phyloP scores from a whole-genome alignment of 2,329 filamentous ascomycete genomes.

The Sclerotiophoma versabilis region DNA sequence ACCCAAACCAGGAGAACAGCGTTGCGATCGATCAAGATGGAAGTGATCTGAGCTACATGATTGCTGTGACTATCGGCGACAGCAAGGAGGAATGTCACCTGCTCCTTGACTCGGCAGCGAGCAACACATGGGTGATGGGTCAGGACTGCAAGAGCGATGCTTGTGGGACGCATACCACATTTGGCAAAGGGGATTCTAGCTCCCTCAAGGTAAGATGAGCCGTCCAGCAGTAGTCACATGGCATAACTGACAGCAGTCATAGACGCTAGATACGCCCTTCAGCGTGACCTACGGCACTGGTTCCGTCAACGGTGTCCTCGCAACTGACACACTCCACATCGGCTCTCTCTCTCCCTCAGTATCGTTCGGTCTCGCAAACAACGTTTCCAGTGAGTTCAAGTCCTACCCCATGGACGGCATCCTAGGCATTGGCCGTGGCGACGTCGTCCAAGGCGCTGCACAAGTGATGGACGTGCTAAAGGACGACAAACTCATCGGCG shows the following conservation, averaged over 20 bases:
- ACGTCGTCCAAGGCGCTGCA: slow-evolving; percentile 38
- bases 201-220: slow-evolving; percentile 58
- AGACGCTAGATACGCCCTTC: slow-evolving; percentile 63
- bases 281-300: slow-evolving; percentile 80
- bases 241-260: background rate
- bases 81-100: slow-evolving; percentile 60
- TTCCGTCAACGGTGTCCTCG: slow-evolving; percentile 70
- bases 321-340: slow-evolving; percentile 71
- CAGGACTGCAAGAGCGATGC: slow-evolving; percentile 69
- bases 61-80: slow-evolving; percentile 58
- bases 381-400: slow-evolving; percentile 75
- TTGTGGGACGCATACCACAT: slow-evolving; percentile 74
- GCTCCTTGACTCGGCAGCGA: slow-evolving; percentile 62
- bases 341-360: slow-evolving; percentile 70
- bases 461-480: slow-evolving; percentile 72
- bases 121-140: slow-evolving; percentile 85
- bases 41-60: slow-evolving; percentile 62
- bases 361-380: slow-evolving; percentile 75
- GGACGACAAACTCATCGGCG: slow-evolving; percentile 62
- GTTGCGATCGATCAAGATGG: slow-evolving; percentile 62
- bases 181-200: slow-evolving; percentile 70
- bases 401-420: slow-evolving; percentile 89
- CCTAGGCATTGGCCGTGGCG: slow-evolving; percentile 74
- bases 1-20: slow-evolving; percentile 52
- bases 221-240: background rate